Base-by-base conservation (phyloP, 352 stramenopile species). In the Pythium myriotylum region DNA sequence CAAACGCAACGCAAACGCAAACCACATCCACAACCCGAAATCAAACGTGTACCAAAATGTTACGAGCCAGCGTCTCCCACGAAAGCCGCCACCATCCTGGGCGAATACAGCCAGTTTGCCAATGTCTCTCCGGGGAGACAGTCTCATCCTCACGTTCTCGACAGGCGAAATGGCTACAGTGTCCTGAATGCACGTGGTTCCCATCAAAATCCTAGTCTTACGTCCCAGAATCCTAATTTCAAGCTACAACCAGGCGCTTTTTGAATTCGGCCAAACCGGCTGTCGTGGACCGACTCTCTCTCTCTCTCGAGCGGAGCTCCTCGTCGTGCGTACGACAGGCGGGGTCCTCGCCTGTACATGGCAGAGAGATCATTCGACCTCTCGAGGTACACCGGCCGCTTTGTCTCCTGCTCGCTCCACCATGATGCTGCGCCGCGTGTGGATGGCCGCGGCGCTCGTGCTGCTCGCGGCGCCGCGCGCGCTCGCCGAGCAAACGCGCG, bases 401-500 rank as follows among this genome's bases (percentile, higher is more conserved):
- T 3, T 24, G 4, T 4, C 19, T 13, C 22, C 22, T 6, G 33
- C 50, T 1, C 13, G 4, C 19, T 13, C 23, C 35, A 40, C 7
- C 16, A 41, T 29, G 14, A 58, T 58, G 37, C 20, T 58, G 35
- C 51, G 35, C 14, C 51, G 51, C 17, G 17, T 58, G 51, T 58
- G 51, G 51, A 48, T 39, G 39, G 37, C 39, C 41, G 41, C 41
- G 5, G 41, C 41, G 17, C 17, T 48, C 41, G 19, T 26, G 41
- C 3, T 48, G 39, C 37, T 58, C 13, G 51, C 51, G 37, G 22
- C 39, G 32, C 20, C 24, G 50, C 35, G 46, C 23, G 46, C 33
- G 46, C 5, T 39, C 13, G 46, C 46, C 23, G 23, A 19, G 43
- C n/a, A 19, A 16, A n/a, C 20, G 48, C 27, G 13, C 32, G 48